A percentile compares a stretch with the other conserved stretches of the same genome.
Conservation (phyloP, 1,284 basidiomycete species). For the Mycosarcoma mackinlayi region DNA sequence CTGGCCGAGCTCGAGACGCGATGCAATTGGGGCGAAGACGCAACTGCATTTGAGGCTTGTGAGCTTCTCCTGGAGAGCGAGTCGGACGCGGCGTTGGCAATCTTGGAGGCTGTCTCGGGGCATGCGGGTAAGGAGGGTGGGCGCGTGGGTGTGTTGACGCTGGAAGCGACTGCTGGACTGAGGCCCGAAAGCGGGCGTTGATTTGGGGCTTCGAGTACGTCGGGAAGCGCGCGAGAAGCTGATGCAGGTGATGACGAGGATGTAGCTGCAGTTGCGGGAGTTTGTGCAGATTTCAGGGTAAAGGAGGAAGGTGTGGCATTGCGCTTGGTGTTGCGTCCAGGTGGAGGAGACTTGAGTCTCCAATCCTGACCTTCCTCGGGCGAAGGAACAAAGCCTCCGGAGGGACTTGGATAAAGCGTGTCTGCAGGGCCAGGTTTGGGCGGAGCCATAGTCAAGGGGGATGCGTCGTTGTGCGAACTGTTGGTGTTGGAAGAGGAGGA, state of each 20-base stretch:
- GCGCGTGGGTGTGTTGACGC: conserved; percentile 25
- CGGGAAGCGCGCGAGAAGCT: conserved; percentile 12
- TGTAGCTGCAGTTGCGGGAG: too few species aligned
- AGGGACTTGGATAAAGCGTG: conserved; percentile 54
- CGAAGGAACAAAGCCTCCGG: conserved; percentile 53
- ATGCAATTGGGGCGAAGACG: conserved; percentile 32
- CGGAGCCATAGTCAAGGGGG: conserved; percentile 42
- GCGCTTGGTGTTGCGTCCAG: conserved; percentile 23
- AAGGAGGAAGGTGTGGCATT: conserved; percentile 1
- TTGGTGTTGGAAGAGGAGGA: conserved; percentile 1
- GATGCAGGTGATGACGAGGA: conserved; percentile 5
- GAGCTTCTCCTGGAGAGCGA: conserved; percentile 38
- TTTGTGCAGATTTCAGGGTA: background rate
- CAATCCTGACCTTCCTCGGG: conserved; percentile 56
- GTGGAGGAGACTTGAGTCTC: conserved; percentile 50
- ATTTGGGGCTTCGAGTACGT: conserved; percentile 8
- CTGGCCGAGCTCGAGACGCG: conserved; percentile 25
- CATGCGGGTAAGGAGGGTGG: conserved; percentile 42
- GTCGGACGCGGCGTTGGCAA: conserved; percentile 34
- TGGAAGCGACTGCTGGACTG: conserved; percentile 12
- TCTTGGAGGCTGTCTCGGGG: conserved; percentile 47
- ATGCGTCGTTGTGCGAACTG: conserved; percentile 20
- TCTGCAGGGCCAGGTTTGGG: conserved; percentile 49
- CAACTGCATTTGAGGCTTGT: conserved; percentile 27
- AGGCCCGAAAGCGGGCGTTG: conserved; percentile 13